A percentile compares a stretch with the other conserved stretches of the same genome.
These are phyloP conservation scores for Cutaneotrichosporon mucoides DNA, from an alignment of 1,284 basidiomycete genomes.

Conservation along the genomic window DNA sequence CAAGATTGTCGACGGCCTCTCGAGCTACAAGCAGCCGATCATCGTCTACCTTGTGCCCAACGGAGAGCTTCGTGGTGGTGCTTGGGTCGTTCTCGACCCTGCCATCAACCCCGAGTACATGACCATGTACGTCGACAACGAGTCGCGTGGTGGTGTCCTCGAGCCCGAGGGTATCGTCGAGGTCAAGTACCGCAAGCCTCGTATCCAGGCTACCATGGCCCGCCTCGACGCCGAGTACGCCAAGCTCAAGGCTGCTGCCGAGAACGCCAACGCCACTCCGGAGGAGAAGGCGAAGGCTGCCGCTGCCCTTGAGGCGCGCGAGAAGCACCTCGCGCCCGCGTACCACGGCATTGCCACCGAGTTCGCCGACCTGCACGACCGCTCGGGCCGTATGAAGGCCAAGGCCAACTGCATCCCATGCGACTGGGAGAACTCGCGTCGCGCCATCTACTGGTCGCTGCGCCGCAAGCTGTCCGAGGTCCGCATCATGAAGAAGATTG, in stretches of 20 bases:
- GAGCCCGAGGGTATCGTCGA: constrained; percentile 98
- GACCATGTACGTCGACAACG: constrained; percentile 98
- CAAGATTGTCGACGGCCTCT: constrained; percentile 97
- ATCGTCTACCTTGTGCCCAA: constrained; percentile 99
- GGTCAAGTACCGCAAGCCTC: constrained; percentile 77
- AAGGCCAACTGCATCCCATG: constrained; percentile 84
- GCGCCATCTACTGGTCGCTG: constrained; percentile 94
- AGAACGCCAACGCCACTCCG: constrained; percentile 63
- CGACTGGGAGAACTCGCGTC: constrained; percentile 82
- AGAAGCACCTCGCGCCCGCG: constrained; percentile 77
- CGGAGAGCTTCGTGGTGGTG: constrained; percentile 97
- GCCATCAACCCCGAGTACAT: constrained; percentile 95
- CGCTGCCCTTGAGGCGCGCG: constrained; percentile 68
- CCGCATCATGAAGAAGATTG: constrained; percentile 48
- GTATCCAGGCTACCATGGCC: constrained; percentile 86
- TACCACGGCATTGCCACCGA: constrained; percentile 91
- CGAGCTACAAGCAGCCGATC: constrained; percentile 95
- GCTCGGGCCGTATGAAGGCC: constrained; percentile 94
- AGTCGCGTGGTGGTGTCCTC: constrained; percentile 92
- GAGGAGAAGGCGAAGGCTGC: constrained; percentile 70
- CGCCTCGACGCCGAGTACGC: constrained; percentile 84
- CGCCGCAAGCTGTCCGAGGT: constrained; percentile 57
- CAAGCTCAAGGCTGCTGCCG: constrained; percentile 71
- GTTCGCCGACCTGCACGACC: constrained; percentile 92
- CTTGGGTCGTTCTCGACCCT: constrained; percentile 98